Evolutionary conservation across 2,329 filamentous ascomycete genomes (phyloP).

Genomic region (Sordariomycetes sp.): DNA sequence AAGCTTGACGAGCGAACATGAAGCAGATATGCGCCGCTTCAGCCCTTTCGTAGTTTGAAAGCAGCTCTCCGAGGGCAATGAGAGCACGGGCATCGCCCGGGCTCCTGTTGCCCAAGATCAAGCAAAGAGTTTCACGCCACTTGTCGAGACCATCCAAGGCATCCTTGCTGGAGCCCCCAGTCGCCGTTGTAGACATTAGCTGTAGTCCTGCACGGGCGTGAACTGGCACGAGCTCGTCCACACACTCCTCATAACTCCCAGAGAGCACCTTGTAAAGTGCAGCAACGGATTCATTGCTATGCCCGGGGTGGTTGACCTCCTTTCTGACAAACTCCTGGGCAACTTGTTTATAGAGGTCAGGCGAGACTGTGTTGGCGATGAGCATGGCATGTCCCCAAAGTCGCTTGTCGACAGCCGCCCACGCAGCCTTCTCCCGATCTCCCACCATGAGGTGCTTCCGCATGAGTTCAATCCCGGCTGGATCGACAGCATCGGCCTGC

Average conservation of each 20-base stretch:
- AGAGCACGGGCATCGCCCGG: constrained; percentile 65
- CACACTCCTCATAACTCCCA: constrained; percentile 85
- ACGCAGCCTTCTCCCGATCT: constrained; percentile 81
- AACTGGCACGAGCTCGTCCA: constrained; percentile 87
- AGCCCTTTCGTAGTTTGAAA: constrained; percentile 73
- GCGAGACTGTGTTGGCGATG: constrained; percentile 64
- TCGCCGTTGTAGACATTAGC: constrained; percentile 64
- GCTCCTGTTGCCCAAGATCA: constrained; percentile 83
- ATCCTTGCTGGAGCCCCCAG: constrained; percentile 47
- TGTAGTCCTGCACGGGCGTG: constrained; percentile 87
- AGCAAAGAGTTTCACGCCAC: constrained; percentile 80
- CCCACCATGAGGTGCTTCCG: constrained; percentile 63
- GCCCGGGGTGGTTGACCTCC: constrained; percentile 72
- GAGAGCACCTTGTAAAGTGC: constrained; percentile 89
- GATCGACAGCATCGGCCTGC: constrained; percentile 55
- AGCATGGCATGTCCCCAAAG: constrained; percentile 96
- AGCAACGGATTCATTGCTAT: constrained; percentile 75
- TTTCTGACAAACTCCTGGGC: constrained; percentile 91
- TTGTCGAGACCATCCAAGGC: constrained; percentile 76
- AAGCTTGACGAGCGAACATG: constrained; percentile 62
- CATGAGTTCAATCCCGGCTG: constrained; percentile 55
- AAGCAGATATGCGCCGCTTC: constrained; percentile 93
- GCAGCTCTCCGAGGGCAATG: constrained; percentile 64
- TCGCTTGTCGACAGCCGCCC: constrained; percentile 83
- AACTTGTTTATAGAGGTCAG: constrained; percentile 83